These are phyloP conservation scores for Nissolia schottii DNA, from an alignment of 306 rosid species.

Conservation along the genomic window DNA sequence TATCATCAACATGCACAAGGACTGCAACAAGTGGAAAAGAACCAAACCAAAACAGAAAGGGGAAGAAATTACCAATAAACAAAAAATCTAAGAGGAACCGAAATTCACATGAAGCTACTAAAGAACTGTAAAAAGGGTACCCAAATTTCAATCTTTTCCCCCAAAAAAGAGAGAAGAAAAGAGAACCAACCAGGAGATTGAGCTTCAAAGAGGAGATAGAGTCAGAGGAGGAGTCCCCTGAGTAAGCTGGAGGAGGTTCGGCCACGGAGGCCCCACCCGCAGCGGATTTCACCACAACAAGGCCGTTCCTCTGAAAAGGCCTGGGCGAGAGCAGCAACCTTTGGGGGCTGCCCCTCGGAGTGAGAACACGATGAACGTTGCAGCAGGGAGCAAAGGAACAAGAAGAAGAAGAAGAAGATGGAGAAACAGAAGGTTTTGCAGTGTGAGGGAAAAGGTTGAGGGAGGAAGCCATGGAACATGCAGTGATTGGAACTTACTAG, in stretches of 20 bases:
- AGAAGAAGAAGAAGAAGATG: not conserved
- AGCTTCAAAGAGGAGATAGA: slow-evolving; percentile 53
- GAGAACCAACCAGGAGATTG: slow-evolving; percentile 57
- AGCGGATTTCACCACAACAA: slow-evolving; percentile 39
- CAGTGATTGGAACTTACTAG: not conserved
- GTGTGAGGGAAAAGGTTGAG: slow-evolving; percentile 33
- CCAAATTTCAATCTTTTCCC: too few relatives aligned
- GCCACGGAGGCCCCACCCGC: slow-evolving; percentile 11
- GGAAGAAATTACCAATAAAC: not conserved
- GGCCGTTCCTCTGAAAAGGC: slow-evolving; percentile 18
- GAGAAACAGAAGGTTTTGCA: not conserved
- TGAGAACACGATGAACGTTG: too few relatives aligned
- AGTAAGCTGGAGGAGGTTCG: slow-evolving; percentile 31
- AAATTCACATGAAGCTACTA: not conserved
- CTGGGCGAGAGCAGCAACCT: slow-evolving; percentile 9
- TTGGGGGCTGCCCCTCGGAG: not conserved
- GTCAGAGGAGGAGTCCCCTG: slow-evolving; percentile 19
- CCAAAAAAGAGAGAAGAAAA: too few relatives aligned
- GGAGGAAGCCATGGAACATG: slow-evolving; percentile 40
- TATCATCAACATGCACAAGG: too few relatives aligned
- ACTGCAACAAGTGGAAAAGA: too few relatives aligned
- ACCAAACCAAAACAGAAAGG: not conserved
- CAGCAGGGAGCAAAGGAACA: slow-evolving; percentile 2
- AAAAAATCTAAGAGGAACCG: not conserved
- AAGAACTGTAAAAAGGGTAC: not conserved